Base-by-base conservation (phyloP, 805 yeast genomes). In the Wickerhamomyces chambardii region DNA sequence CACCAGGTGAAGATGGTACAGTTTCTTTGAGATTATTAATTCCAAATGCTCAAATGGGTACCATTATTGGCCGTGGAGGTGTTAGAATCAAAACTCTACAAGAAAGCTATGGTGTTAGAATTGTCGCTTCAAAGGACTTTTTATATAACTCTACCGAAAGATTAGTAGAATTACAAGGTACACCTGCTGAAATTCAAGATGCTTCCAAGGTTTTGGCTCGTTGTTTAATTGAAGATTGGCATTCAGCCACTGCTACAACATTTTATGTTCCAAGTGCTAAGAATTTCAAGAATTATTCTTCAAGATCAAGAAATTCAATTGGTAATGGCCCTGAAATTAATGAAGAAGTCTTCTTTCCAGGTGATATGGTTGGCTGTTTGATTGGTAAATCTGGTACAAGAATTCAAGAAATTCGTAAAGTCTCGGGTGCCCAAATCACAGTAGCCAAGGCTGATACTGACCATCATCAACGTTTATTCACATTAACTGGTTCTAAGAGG, bases 41-140 rank as follows among this genome's bases (percentile, higher is more conserved):
- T 39, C 86, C 95, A 29, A 85, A 86, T 57, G 69, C 78, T 34
- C 95, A 85, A 55, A 78, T 86, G 75, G 95, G 95, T 28, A 78
- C 94, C 8, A 71, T 87, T 31, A 86, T 87, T 52, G 96, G 96
- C 35, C 75, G 82, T 38, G 83, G 73, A 41, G 96, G 96, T 35
- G 62, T 67, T 11, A 71, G 87, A 53, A 87, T 87, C 52, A 86
- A 84, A 62, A 69, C 79, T 29, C 73, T 86, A 40, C 92, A 84
- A 61, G 79, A 76, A 40, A 62, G 60, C 24, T 78, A 65, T 55
- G 64, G 70, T 36, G 85, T 87, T 34, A 79, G 82, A 52, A 82
- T 87, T 73, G 86, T 84, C 36, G 95, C 95, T 10, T 80, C 94
- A 26, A 86, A 85, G 53, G 86, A 84, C 36, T 80, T 77, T 53